These are phyloP conservation scores for Aquilaria malaccensis DNA, from an alignment of 345 rosid genomes.

Conservation along the genomic window DNA sequence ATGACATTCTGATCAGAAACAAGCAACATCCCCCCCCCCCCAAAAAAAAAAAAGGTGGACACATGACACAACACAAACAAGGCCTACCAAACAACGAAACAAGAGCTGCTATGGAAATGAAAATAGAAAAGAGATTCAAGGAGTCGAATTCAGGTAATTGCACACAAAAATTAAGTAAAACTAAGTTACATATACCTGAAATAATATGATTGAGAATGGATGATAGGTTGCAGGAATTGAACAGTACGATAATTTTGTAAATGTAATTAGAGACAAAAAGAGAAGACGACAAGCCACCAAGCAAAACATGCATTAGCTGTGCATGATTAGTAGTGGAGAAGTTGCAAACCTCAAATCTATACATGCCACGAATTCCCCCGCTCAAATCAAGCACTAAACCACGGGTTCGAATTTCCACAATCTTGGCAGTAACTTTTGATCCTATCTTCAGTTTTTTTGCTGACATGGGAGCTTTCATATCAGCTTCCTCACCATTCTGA, in stretches of 20 bases:
- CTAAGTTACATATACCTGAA: background rate
- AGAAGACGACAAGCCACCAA: background rate
- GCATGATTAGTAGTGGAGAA: slow-evolving; percentile 4
- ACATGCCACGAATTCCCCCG: slow-evolving; percentile 85
- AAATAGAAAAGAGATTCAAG: too few relatives aligned
- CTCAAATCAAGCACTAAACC: slow-evolving; percentile 96
- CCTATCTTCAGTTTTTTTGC: slow-evolving; percentile 59
- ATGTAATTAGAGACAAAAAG: background rate
- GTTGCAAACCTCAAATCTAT: slow-evolving; percentile 58
- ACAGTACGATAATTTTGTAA: background rate
- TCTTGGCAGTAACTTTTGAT: slow-evolving; percentile 52
- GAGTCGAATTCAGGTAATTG: background rate
- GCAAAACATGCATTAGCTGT: background rate
- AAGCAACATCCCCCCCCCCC: background rate
- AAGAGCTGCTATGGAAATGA: too few relatives aligned
- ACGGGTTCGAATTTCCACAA: slow-evolving; percentile 51
- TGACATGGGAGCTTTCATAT: slow-evolving; percentile 20
- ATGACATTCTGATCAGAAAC: background rate
- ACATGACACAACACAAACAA: background rate
- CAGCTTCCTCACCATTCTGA: slow-evolving; percentile 15
- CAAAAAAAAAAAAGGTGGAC: background rate
- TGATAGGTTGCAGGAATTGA: background rate
- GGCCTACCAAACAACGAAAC: background rate
- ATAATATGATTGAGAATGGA: background rate
- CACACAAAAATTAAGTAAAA: slow-evolving; percentile 1